Percentiles rank a stretch among this genome's conserved stretches.
Conservation (phyloP, 1,284 basidiomycete genomes). For the Cryptococcus sp. region DNA sequence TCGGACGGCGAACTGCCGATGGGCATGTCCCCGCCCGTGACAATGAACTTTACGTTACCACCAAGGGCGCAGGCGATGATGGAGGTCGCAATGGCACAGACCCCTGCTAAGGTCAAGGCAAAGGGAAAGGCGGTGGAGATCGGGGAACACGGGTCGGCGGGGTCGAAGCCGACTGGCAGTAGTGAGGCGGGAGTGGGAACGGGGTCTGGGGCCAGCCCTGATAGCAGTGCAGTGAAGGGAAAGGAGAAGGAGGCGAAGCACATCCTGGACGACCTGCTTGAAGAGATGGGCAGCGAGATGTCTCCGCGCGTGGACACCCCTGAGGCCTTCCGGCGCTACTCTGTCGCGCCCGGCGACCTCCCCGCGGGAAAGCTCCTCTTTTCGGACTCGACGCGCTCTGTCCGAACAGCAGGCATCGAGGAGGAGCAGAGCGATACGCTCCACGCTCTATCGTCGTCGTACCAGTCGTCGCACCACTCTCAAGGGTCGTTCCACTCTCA, state of each 20-base stretch:
- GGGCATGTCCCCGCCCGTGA: constrained; percentile 81
- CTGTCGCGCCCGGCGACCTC: constrained; percentile 33
- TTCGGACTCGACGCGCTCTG: neutral
- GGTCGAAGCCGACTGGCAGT: too few species aligned
- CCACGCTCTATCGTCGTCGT: constrained; percentile 2
- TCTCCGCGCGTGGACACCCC: constrained; percentile 35
- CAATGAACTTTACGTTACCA: constrained; percentile 76
- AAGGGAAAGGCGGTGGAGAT: neutral
- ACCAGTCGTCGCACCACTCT: neutral
- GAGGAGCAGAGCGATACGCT: constrained; percentile 7
- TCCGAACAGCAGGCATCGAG: neutral
- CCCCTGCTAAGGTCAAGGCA: constrained; percentile 12
- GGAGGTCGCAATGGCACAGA: constrained; percentile 51
- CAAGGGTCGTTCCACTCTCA: too few species aligned
- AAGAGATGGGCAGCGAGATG: constrained; percentile 36
- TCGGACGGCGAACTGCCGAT: constrained; percentile 53
- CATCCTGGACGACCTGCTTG: constrained; percentile 44
- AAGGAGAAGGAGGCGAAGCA: constrained; percentile 60
- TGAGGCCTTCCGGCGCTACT: constrained; percentile 37
- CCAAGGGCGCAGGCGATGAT: constrained; percentile 56
- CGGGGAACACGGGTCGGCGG: too few species aligned
- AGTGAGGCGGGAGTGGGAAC: too few species aligned
- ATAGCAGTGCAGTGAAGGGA: neutral
- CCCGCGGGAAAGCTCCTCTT: constrained; percentile 1
- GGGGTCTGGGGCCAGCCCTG: neutral